phyloP scores from a whole-genome alignment of 2,329 filamentous ascomycete species.

The Nigrograna mackinnonii region DNA sequence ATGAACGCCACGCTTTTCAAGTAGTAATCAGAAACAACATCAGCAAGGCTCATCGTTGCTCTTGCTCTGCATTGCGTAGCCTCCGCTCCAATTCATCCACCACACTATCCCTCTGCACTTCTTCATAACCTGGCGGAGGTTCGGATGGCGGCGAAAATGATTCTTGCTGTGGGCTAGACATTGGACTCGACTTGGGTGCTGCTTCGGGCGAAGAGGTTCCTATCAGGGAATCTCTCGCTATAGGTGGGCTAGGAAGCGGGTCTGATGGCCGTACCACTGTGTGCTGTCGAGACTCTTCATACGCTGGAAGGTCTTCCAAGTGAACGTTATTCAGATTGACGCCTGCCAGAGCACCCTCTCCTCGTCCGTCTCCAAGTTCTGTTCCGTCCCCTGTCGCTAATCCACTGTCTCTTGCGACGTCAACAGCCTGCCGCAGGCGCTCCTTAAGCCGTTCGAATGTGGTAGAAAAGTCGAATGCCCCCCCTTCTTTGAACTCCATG shows the following conservation, averaged over 20 bases:
- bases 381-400: constrained; percentile 45
- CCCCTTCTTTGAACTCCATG: constrained; percentile 90
- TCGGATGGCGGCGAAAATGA: constrained; percentile 63
- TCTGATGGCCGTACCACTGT: constrained; percentile 27
- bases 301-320: constrained; percentile 85
- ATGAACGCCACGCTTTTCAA: constrained; percentile 31
- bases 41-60: constrained; percentile 1
- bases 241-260: constrained; percentile 26
- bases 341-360: constrained; percentile 46
- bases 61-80: constrained; percentile 27
- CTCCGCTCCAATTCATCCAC: constrained; percentile 70
- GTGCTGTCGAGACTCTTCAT: constrained; percentile 65
- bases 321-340: constrained; percentile 68
- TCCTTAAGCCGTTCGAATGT: constrained; percentile 85
- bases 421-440: constrained; percentile 77
- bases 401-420: constrained; percentile 71
- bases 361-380: constrained; percentile 35
- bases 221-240: constrained; percentile 17
- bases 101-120: constrained; percentile 81
- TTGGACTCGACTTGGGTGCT: constrained; percentile 32
- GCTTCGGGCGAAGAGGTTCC: constrained; percentile 19
- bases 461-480: constrained; percentile 88
- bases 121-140: constrained; percentile 89
- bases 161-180: constrained; percentile 31
- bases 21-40: constrained; percentile 2